Evolutionary conservation across 2,329 filamentous ascomycete genomes (phyloP).

Genomic region (Penicillium expansum): DNA sequence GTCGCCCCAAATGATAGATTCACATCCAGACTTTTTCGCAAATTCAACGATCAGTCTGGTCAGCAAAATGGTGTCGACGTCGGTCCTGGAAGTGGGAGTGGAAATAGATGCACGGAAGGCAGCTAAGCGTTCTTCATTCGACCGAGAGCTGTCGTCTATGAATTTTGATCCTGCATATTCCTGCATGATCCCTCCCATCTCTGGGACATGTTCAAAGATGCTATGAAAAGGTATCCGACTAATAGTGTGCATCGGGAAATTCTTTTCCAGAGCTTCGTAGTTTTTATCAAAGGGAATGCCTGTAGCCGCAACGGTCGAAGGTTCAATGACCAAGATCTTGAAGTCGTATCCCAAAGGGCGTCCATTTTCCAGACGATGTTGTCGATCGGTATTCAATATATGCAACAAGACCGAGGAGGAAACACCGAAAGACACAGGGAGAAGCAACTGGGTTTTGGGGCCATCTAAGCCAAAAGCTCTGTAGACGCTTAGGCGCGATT

Average conservation of each 20-base stretch:
- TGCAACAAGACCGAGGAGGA: conserved; percentile 77
- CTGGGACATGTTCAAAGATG: conserved; percentile 50
- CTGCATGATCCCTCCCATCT: conserved; percentile 33
- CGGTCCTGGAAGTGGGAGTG: conserved; percentile 71
- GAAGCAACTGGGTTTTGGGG: conserved; percentile 57
- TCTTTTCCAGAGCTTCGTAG: conserved; percentile 51
- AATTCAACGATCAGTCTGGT: conserved; percentile 68
- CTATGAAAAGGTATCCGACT: conserved; percentile 62
- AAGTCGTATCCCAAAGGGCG: conserved; percentile 65
- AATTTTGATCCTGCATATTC: conserved; percentile 31
- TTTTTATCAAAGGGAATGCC: conserved; percentile 26
- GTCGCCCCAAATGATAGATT: conserved; percentile 76
- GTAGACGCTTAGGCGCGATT: conserved; percentile 72
- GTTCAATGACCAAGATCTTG: conserved; percentile 43
- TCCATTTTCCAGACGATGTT: conserved; percentile 52
- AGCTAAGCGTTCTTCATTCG: conserved; percentile 50
- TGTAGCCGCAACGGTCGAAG: conserved; percentile 30
- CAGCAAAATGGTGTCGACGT: conserved; percentile 68
- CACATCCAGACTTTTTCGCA: conserved; percentile 60
- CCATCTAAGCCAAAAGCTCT: conserved; percentile 13
- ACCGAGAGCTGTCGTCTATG: conserved; percentile 28
- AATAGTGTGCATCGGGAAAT: conserved; percentile 67
- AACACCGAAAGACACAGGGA: conserved; percentile 79
- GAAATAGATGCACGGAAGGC: conserved; percentile 60
- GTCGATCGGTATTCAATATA: conserved; percentile 65